Evolutionary conservation across 495 filamentous ascomycete species (phyloP).

Genomic region (Entonaema liquescens): DNA sequence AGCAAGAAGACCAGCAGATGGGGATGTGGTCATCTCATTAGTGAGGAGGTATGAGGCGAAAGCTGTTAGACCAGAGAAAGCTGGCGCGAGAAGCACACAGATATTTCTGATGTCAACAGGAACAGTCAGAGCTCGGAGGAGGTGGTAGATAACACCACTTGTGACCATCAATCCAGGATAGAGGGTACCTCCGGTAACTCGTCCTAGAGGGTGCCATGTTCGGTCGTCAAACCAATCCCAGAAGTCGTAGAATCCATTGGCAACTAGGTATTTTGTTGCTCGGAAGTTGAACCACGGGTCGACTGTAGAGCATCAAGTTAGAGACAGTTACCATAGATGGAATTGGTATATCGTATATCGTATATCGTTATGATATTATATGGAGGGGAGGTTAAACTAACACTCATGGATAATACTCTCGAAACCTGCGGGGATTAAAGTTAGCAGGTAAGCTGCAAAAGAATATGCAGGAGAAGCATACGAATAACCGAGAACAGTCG

Average conservation of each 20-base stretch:
- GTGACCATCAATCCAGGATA: conserved; percentile 99
- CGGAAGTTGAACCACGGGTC: conserved; percentile 99
- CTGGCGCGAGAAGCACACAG: conserved; percentile 95
- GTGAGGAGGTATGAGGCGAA: conserved; percentile 95
- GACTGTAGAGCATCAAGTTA: conserved; percentile 65
- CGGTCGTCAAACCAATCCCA: conserved; percentile 99
- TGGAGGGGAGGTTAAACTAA: conserved; percentile 54
- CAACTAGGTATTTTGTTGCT: conserved; percentile 95
- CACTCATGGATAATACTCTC: conserved; percentile 99
- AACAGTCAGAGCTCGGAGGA: conserved; percentile 88
- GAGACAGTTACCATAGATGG: conserved; percentile 15
- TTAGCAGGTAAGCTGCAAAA: conserved; percentile 47
- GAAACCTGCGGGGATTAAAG: conserved; percentile 70
- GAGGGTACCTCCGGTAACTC: conserved; percentile 97
- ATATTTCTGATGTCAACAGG: conserved; percentile 99
- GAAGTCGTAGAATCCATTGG: conserved; percentile 97
- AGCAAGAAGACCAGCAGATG: conserved; percentile 93
- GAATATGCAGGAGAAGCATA: conserved; percentile 62
- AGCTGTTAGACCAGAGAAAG: conserved; percentile 93
- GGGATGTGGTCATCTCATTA: conserved; percentile 90
- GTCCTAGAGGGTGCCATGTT: conserved; percentile 99
- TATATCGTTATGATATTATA: background rate
- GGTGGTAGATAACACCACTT: conserved; percentile 94
- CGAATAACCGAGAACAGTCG: conserved; percentile 97
- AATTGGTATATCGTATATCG: no score